A percentile compares a stretch with the other conserved stretches of the same genome.
phyloP scores from a whole-genome alignment of 768 basidiomycete species.

The Coprinellus micaceus region DNA sequence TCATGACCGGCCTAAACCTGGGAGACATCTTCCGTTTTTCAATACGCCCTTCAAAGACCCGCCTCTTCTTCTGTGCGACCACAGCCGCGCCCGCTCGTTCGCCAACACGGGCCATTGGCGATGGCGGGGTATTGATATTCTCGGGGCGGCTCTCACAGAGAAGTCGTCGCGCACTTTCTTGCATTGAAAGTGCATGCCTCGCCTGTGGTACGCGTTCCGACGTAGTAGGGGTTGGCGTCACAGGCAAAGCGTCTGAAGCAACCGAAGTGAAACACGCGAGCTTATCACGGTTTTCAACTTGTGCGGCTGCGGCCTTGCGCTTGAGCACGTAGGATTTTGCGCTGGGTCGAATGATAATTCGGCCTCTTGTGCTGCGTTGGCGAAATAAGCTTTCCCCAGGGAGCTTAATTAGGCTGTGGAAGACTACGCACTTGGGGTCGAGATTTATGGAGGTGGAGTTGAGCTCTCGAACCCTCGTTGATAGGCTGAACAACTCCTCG shows the following conservation, averaged over 20 bases:
- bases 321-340: neutral
- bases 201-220: no score
- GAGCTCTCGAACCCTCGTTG: neutral
- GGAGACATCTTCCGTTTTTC: conserved; percentile 1
- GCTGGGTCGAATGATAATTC: neutral
- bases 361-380: neutral
- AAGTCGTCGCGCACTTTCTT: no score
- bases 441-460: neutral
- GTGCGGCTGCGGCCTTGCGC: neutral
- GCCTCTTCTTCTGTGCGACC: neutral
- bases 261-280: neutral
- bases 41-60: conserved; percentile 9
- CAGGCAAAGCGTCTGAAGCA: neutral
- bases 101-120: no score
- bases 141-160: no score
- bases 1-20: neutral
- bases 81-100: no score
- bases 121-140: no score
- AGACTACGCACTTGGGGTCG: neutral
- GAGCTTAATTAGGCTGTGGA: neutral
- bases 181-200: no score
- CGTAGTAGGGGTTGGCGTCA: neutral
- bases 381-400: neutral
- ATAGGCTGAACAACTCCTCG: conserved; percentile 3
- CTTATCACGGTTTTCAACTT: neutral